Base-by-base conservation (phyloP, 108 stramenopile species). In the Mediolabrus comicus region DNA sequence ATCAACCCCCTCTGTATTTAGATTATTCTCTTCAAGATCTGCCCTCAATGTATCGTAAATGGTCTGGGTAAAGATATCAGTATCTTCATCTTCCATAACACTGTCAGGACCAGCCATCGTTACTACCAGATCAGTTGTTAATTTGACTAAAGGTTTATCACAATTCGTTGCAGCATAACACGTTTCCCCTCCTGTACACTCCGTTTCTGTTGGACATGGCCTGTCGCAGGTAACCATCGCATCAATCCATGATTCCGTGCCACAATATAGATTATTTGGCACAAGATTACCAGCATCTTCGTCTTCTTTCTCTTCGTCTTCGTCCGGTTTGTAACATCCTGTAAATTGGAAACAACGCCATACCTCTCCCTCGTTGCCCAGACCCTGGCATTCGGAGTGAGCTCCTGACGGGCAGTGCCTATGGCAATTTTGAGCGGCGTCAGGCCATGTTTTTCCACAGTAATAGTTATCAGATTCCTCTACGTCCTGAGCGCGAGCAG, bases 341-440 rank as follows among this genome's bases (percentile, higher is more conserved):
- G 64, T 65, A 30, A 65, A 65, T 22, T 52, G 52, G n/a, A 53
- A 65, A 19, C 64, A 65, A 17, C 22, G 17, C 46, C 46, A 49
- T 22, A n/a, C n/a, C n/a, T n/a, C n/a, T n/a, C n/a, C n/a, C n/a
- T 22, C 46, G 22, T 22, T 8, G 9, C 46, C 46, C 46, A 49
- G 22, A 49, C 22, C 46, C 46, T 8, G 9, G 46, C 46, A 49
- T 1, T 49, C 46, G 8, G 4, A 4, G 19, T 49, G 22, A 0
- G 19, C 7, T 49, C 46, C 46, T 17, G 19, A 22, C 1, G 46
- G 46, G 22, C 46, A 49, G 22, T 49, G 46, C 9, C 46, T 17
- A 49, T 49, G 46, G 5, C 46, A 49, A 22, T 24, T 24, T 22
- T 49, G 22, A 9, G 46, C 46, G 22, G 46, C 46, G 22, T 49